Evolutionary conservation across 371 early-diverging fungal species (phyloP).

Genomic region (Ecytonucleospora hepatopenaei): DNA sequence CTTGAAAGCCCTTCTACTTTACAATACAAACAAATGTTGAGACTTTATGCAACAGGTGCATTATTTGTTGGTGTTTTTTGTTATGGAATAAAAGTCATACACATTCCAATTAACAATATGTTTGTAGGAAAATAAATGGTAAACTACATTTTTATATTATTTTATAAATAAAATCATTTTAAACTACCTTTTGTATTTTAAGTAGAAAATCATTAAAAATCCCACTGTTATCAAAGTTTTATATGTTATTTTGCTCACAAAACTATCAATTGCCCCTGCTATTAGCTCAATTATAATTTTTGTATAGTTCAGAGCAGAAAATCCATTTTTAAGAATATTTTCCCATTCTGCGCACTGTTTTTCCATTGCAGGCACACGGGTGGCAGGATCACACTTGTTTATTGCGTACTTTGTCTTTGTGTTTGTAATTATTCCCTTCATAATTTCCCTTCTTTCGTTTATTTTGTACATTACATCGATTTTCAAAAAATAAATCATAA

Average conservation of each 20-base stretch:
- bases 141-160: not conserved
- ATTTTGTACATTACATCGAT: slow-evolving; percentile 47
- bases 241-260: slow-evolving; percentile 41
- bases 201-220: slow-evolving; percentile 34
- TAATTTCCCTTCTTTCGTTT: slow-evolving; percentile 10
- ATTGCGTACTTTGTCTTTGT: slow-evolving; percentile 63
- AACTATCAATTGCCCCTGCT: slow-evolving; percentile 50
- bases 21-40: slow-evolving; percentile 37
- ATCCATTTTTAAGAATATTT: slow-evolving; percentile 62
- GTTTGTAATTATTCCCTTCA: slow-evolving; percentile 54
- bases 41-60: slow-evolving; percentile 44
- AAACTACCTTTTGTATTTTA: slow-evolving; percentile 22
- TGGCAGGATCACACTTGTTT: slow-evolving; percentile 64
- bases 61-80: slow-evolving; percentile 50
- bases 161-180: not conserved
- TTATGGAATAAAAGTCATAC: slow-evolving; percentile 53
- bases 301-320: slow-evolving; percentile 41
- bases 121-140: slow-evolving; percentile 40
- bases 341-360: slow-evolving; percentile 66
- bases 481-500: slow-evolving; percentile 35
- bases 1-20: slow-evolving; percentile 38
- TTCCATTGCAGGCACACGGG: slow-evolving; percentile 68
- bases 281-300: slow-evolving; percentile 48
- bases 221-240: slow-evolving; percentile 17
- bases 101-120: slow-evolving; percentile 57